Conservation (phyloP, 169 alveolate species). For the Eimeria sp. region DNA sequence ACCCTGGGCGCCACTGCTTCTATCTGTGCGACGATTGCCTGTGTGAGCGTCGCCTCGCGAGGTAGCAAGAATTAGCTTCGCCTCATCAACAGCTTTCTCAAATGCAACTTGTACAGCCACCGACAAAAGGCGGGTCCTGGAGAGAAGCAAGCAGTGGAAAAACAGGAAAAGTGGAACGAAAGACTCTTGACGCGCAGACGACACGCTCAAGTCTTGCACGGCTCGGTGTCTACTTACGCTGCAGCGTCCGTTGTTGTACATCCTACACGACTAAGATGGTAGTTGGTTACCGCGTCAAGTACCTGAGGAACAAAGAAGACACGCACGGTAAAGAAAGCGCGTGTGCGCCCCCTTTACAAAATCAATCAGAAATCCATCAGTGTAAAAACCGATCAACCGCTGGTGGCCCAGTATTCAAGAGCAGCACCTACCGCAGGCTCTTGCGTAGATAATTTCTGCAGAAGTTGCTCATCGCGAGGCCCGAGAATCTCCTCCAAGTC, state of each 20-base stretch:
- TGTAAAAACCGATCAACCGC: not conserved
- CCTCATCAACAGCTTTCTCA: conserved; percentile 63
- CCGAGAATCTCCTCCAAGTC: conserved; percentile 68
- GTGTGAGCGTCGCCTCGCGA: conserved; percentile 37
- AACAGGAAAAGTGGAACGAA: not conserved
- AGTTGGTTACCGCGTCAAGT: conserved; percentile 30
- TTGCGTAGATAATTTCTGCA: conserved; percentile 11
- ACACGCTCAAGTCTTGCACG: not conserved
- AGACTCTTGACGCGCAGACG: not conserved
- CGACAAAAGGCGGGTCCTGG: conserved; percentile 60
- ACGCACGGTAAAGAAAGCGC: not conserved
- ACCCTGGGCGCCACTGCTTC: conserved; percentile 5
- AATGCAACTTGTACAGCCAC: conserved; percentile 71
- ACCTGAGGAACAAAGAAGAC: conserved; percentile 1
- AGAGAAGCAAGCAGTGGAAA: not conserved
- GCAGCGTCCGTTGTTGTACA: conserved; percentile 62
- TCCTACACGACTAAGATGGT: conserved; percentile 60
- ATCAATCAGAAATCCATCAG: not conserved
- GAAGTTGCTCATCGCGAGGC: conserved; percentile 64
- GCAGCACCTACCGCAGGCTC: conserved; percentile 50
- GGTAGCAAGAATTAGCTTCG: conserved; percentile 32
- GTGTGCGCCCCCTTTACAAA: not conserved
- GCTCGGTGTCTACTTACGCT: conserved; percentile 28
- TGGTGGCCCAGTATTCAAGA: not conserved
- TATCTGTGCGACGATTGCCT: conserved; percentile 38